These are phyloP conservation scores for Arabidopsis thaliana DNA, from an alignment of 345 rosid species.

Conservation along the genomic window TAIR10.1 NC_003076.8:6499001-6499500, in stretches of 20 bases:
- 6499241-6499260: constrained; percentile 18
- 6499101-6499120: background rate
- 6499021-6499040: constrained; percentile 70
- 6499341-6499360: constrained; percentile 56
- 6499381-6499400: constrained; percentile 60
- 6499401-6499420: constrained; percentile 85
- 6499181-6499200: background rate
- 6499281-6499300: constrained; percentile 63
- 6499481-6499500: background rate
- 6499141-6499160: background rate
- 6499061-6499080: constrained; percentile 41
- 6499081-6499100: background rate
- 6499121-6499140: background rate
- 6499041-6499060: constrained; percentile 33
- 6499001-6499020: constrained; percentile 65
- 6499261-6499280: constrained; percentile 43
- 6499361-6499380: constrained; percentile 57
- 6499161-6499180: background rate
- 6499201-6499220: background rate
- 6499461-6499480: background rate
- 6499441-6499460: background rate
- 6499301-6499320: constrained; percentile 79
- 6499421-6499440: background rate
- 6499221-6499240: background rate
- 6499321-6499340: constrained; percentile 57